Percentiles rank a stretch among this genome's conserved stretches.
phyloP scores from a whole-genome alignment of 164 flowering plant species.

The Warburgia ugandensis region DNA sequence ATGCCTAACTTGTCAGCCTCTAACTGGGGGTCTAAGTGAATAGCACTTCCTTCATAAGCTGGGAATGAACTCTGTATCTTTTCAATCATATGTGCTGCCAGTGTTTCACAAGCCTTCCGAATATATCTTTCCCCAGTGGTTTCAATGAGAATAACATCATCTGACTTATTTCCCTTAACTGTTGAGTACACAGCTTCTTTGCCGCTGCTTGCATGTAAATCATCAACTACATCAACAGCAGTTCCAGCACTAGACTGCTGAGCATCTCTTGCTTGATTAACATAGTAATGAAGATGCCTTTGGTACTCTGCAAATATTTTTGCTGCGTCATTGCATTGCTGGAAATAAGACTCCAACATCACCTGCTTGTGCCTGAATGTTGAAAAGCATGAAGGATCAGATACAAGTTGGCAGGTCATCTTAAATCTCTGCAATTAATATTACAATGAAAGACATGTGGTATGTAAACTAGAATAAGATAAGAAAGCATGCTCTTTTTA shows the following conservation, averaged over 20 bases:
- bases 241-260: slow-evolving; percentile 45
- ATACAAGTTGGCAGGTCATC: background rate
- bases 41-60: slow-evolving; percentile 82
- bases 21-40: slow-evolving; percentile 62
- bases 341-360: slow-evolving; percentile 84
- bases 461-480: no score
- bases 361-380: slow-evolving; percentile 83
- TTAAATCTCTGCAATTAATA: background rate
- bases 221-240: slow-evolving; percentile 42
- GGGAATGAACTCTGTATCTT: slow-evolving; percentile 70
- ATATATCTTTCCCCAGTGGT: slow-evolving; percentile 72
- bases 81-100: slow-evolving; percentile 62
- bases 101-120: slow-evolving; percentile 78
- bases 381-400: background rate
- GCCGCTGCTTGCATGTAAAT: slow-evolving; percentile 37
- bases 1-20: slow-evolving; percentile 77
- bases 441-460: no score
- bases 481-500: no score
- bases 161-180: slow-evolving; percentile 68
- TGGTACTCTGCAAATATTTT: slow-evolving; percentile 93
- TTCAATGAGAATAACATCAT: slow-evolving; percentile 82
- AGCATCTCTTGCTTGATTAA: slow-evolving; percentile 83
- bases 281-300: slow-evolving; percentile 65
- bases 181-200: slow-evolving; percentile 75
- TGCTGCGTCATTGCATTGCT: slow-evolving; percentile 95